Evolutionary conservation across 768 basidiomycete species (phyloP).

Genomic region (Solioccasus polychromus): DNA sequence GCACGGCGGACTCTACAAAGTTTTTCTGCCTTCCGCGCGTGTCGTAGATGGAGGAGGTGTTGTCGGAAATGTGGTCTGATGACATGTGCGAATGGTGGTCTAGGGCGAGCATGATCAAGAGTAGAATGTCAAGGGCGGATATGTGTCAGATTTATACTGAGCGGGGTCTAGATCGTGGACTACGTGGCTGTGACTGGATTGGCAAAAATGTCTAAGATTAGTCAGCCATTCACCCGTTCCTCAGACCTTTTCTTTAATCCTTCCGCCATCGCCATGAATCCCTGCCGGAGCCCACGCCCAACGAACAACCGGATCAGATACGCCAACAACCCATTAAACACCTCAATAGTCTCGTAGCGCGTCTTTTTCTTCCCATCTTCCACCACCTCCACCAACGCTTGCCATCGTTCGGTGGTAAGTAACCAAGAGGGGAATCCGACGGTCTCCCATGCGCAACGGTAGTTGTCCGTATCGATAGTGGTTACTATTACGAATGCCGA

Average conservation of each 20-base stretch:
- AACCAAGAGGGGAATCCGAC: slow-evolving; percentile 43
- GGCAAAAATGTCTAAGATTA: slow-evolving; percentile 22
- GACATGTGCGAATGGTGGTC: slow-evolving; percentile 12
- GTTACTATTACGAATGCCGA: slow-evolving; percentile 47
- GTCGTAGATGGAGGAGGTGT: slow-evolving; percentile 36
- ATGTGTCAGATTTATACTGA: slow-evolving; percentile 17
- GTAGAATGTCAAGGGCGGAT: slow-evolving; percentile 5
- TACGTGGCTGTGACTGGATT: slow-evolving; percentile 25
- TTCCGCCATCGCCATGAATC: slow-evolving; percentile 54
- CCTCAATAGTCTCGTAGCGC: slow-evolving; percentile 62
- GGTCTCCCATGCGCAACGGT: slow-evolving; percentile 57
- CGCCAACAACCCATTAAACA: slow-evolving; percentile 54
- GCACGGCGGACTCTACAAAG: slow-evolving; percentile 43
- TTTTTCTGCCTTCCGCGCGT: slow-evolving; percentile 42
- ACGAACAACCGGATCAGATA: slow-evolving; percentile 49
- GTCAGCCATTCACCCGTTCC: slow-evolving; percentile 14
- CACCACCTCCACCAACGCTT: slow-evolving; percentile 46
- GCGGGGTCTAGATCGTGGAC: slow-evolving; percentile 23
- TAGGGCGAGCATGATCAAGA: slow-evolving; percentile 18
- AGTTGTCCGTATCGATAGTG: slow-evolving; percentile 48
- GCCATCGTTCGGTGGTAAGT: slow-evolving; percentile 60
- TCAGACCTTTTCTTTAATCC: slow-evolving; percentile 55
- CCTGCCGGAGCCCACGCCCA: slow-evolving; percentile 39
- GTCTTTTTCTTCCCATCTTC: slow-evolving; percentile 47
- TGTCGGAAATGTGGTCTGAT: slow-evolving; percentile 1